These are phyloP conservation scores for Cladosporium sp. DNA, from an alignment of 2,329 filamentous ascomycete species.

Conservation along the genomic window DNA sequence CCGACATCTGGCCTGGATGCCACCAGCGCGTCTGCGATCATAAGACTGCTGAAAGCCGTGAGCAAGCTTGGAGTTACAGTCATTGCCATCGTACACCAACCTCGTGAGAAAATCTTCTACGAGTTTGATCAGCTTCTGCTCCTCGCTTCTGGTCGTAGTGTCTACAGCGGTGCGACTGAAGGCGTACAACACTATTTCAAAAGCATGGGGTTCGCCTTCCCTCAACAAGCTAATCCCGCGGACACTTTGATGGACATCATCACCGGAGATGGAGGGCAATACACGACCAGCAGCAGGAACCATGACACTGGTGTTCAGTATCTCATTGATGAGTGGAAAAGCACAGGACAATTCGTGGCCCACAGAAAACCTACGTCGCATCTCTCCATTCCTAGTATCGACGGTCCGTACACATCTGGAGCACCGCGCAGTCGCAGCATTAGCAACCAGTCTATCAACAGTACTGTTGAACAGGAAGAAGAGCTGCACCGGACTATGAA, in stretches of 20 bases:
- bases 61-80: constrained; percentile 54
- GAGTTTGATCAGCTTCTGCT: constrained; percentile 55
- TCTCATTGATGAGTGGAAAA: constrained; percentile 48
- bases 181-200: constrained; percentile 50
- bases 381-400: constrained; percentile 15
- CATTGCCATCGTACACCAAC: constrained; percentile 59
- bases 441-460: constrained; percentile 28
- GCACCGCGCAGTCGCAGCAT: constrained; percentile 21
- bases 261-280: constrained; percentile 52
- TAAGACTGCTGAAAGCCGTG: constrained; percentile 52
- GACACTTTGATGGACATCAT: constrained; percentile 61
- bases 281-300: constrained; percentile 35
- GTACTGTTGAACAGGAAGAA: constrained; percentile 38
- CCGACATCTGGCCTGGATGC: constrained; percentile 43
- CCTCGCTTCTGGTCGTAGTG: constrained; percentile 51
- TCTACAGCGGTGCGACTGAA: constrained; percentile 50
- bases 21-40: constrained; percentile 53
- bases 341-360: constrained; percentile 18
- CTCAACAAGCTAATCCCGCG: constrained; percentile 48
- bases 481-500: constrained; percentile 45
- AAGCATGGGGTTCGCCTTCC: constrained; percentile 49
- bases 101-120: constrained; percentile 55
- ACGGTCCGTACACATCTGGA: not conserved
- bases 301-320: constrained; percentile 42
- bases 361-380: constrained; percentile 19